These are phyloP conservation scores for Cystobasidium sp. DNA, from an alignment of 1,284 basidiomycete species.

Conservation along the genomic window DNA sequence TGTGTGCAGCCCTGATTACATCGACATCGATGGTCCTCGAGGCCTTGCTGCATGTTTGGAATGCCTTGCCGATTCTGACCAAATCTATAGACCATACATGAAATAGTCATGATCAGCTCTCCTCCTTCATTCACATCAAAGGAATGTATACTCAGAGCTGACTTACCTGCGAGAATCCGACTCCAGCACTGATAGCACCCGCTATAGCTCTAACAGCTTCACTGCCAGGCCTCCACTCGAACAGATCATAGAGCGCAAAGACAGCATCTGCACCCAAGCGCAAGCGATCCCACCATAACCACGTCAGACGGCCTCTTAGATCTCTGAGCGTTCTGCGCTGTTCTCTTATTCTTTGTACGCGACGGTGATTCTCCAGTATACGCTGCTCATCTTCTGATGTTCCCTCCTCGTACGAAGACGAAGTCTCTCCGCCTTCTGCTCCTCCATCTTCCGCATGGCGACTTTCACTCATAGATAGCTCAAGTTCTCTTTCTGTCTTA, in stretches of 20 bases:
- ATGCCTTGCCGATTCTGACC: conserved; percentile 35
- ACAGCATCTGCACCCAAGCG: conserved; percentile 35
- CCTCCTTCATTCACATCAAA: no score
- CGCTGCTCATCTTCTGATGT: conserved; percentile 4
- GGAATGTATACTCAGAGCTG: no score
- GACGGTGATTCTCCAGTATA: conserved; percentile 12
- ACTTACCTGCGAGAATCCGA: conserved; percentile 42
- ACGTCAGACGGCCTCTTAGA: conserved; percentile 35
- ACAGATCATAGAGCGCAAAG: conserved; percentile 44
- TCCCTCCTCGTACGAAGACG: conserved; percentile 1
- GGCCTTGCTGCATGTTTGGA: conserved; percentile 6
- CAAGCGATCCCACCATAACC: conserved; percentile 45
- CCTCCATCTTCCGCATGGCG: conserved; percentile 1
- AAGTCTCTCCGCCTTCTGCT: not conserved
- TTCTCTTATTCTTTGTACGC: conserved; percentile 21
- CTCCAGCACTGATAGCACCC: conserved; percentile 32
- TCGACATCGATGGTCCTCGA: conserved; percentile 15
- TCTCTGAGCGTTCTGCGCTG: conserved; percentile 37
- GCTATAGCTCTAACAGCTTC: conserved; percentile 42
- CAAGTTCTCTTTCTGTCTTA: conserved; percentile 7
- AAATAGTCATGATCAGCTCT: not conserved
- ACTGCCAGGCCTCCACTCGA: conserved; percentile 38
- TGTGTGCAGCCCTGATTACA: not conserved
- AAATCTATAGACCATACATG: conserved; percentile 3
- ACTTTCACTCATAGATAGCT: not conserved